Conservation (phyloP, 1,284 basidiomycete genomes). For the Puccinia polysora region DNA sequence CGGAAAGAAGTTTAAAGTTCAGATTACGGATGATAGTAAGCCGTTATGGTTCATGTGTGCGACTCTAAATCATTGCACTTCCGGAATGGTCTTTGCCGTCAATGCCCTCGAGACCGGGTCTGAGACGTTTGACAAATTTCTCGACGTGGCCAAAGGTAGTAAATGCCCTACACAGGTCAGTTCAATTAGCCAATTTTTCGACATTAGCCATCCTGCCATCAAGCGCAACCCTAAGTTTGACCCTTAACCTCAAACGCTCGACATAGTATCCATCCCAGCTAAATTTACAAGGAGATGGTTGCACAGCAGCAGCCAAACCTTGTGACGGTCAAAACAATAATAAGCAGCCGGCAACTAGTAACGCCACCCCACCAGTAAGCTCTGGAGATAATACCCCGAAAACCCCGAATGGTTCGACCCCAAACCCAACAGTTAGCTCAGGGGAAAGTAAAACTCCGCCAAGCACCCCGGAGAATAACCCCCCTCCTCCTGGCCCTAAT, state of each 20-base stretch:
- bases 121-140: constrained; percentile 29
- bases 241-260: too few relatives aligned
- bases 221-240: too few relatives aligned
- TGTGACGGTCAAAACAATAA: constrained; percentile 2
- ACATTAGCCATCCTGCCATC: too few relatives aligned
- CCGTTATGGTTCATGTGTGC: constrained; percentile 44
- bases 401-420: background rate
- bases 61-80: constrained; percentile 21
- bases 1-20: constrained; percentile 28
- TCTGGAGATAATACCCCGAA: constrained; percentile 6
- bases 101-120: constrained; percentile 22
- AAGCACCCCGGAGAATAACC: background rate
- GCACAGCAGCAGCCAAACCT: background rate
- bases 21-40: constrained; percentile 37
- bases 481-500: background rate
- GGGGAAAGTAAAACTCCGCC: background rate
- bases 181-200: background rate
- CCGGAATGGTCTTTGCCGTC: constrained; percentile 44
- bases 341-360: background rate
- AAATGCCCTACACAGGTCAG: constrained; percentile 34
- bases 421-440: background rate
- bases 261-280: constrained; percentile 8
- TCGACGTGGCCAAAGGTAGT: constrained; percentile 18
- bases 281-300: constrained; percentile 29
- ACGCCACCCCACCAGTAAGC: constrained; percentile 2